Percentiles rank a stretch among this genome's conserved stretches.
These are phyloP conservation scores for Entomortierella chlamydospora DNA, from an alignment of 192 early-diverging fungal genomes.

Conservation along the genomic window DNA sequence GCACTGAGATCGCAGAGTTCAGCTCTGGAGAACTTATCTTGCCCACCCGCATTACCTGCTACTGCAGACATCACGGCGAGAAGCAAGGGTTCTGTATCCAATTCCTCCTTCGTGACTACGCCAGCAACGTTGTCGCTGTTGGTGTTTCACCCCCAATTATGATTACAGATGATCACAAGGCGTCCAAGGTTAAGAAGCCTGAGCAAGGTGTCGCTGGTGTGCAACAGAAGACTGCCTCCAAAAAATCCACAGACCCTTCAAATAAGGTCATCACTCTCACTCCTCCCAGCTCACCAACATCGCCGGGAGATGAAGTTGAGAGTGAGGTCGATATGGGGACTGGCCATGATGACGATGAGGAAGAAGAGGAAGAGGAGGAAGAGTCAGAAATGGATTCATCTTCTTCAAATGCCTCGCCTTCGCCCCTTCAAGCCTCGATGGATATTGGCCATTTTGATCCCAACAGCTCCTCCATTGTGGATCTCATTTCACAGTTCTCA, in stretches of 20 bases:
- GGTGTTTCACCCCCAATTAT: constrained; percentile 92
- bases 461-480: constrained; percentile 42
- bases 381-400: constrained; percentile 41
- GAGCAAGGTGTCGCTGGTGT: constrained; percentile 17
- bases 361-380: constrained; percentile 39
- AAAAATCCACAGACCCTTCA: constrained; percentile 14
- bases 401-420: constrained; percentile 45
- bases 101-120: constrained; percentile 79
- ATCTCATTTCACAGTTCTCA: constrained; percentile 52
- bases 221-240: constrained; percentile 16
- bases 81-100: constrained; percentile 93
- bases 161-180: constrained; percentile 99
- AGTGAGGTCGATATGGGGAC: constrained; percentile 51
- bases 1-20: constrained; percentile 87
- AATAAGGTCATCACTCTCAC: constrained; percentile 43
- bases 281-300: constrained; percentile 44
- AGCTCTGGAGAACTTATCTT: constrained; percentile 88
- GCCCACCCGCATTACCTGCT: constrained; percentile 95
- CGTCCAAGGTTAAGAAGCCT: constrained; percentile 69
- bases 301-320: constrained; percentile 39
- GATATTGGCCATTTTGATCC: constrained; percentile 46
- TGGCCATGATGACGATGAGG: constrained; percentile 35
- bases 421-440: constrained; percentile 43
- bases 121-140: constrained; percentile 73
- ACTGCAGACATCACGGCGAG: constrained; percentile 95